Base-by-base conservation (phyloP, 2,329 filamentous ascomycete genomes). In the Colletotrichum caudatum region DNA sequence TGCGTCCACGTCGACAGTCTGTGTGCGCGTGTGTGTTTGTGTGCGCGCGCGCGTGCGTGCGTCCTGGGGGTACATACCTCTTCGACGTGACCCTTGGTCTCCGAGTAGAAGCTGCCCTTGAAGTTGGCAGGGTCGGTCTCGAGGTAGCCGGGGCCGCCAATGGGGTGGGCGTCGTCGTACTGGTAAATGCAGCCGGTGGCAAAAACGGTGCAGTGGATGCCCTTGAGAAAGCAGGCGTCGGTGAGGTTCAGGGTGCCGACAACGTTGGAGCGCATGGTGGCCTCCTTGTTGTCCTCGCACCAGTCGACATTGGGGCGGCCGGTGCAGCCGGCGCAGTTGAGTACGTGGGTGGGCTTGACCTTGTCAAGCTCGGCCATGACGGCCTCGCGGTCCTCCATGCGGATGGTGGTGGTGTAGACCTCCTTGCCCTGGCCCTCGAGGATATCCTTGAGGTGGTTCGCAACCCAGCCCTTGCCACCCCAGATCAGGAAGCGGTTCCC, bases 281-380 rank as follows among this genome's bases (percentile, higher is more conserved):
- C 87, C 79, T 90, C 87, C 81, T 88, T 91, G 83, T 92, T 87
- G 77, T 91, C 88, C 81, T 93, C 91, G 76, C 90, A 92, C 90
- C 90, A 92, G 81, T 92, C 90, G 78, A 92, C 89, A 74, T 92
- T 92, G 73, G 90, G 90, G 33, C 89, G 85, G 61, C 91, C 90
- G 3, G 90, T 92, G 77, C 86, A 89, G 72, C 90, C 90, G 59
- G 90, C 90, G 72, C 87, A 88, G 80, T 92, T 92, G 62, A 92
- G 81, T 67, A 92, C 89, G 77, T 92, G 89, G 4, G 89, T 92
- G 29, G 90, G 91, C 80, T 88, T 87, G 78, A 90, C 81, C 62
- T 82, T 82, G 60, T 89, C 84, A 35, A 92, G 84, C 78, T 89
- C 86, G 57, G 83, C 81, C 64, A 87, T 78, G 67, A 92, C 89